Percentiles rank a stretch among this genome's conserved stretches.
Conservation (phyloP, 768 basidiomycete genomes). For the Tricholoma saponaceum region DNA sequence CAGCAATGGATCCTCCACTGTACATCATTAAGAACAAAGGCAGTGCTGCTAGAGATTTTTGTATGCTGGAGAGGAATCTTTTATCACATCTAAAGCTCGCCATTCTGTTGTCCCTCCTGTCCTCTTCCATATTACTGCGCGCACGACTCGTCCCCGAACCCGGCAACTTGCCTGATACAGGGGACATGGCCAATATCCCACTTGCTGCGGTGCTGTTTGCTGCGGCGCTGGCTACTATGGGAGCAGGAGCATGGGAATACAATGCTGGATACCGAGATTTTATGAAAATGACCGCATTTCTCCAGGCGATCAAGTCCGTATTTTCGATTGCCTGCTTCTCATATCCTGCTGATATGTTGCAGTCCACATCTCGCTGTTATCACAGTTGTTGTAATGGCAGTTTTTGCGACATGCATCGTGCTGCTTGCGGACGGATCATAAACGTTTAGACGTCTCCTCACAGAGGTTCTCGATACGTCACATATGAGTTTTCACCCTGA, state of each 20-base stretch:
- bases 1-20: constrained; percentile 11
- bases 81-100: constrained; percentile 67
- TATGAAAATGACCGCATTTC: constrained; percentile 53
- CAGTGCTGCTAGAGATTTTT: constrained; percentile 69
- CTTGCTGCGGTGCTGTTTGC: constrained; percentile 50
- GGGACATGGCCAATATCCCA: constrained; percentile 31
- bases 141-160: constrained; percentile 51
- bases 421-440: constrained; percentile 36
- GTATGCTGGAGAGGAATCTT: constrained; percentile 76
- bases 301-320: constrained; percentile 52
- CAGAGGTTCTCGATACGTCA: background rate
- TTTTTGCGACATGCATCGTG: constrained; percentile 50
- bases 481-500: background rate
- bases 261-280: constrained; percentile 54
- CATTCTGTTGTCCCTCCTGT: constrained; percentile 57
- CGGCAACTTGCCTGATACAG: constrained; percentile 6
- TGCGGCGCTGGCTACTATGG: constrained; percentile 50
- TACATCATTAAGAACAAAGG: constrained; percentile 42
- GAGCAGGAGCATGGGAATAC: constrained; percentile 66
- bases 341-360: constrained; percentile 3
- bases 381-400: constrained; percentile 40
- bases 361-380: constrained; percentile 54
- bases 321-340: background rate
- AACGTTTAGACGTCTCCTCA: background rate
- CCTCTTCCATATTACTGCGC: constrained; percentile 59